These are phyloP conservation scores for Umbelopsis sp. DNA, from an alignment of 192 early-diverging fungal genomes.

Conservation along the genomic window DNA sequence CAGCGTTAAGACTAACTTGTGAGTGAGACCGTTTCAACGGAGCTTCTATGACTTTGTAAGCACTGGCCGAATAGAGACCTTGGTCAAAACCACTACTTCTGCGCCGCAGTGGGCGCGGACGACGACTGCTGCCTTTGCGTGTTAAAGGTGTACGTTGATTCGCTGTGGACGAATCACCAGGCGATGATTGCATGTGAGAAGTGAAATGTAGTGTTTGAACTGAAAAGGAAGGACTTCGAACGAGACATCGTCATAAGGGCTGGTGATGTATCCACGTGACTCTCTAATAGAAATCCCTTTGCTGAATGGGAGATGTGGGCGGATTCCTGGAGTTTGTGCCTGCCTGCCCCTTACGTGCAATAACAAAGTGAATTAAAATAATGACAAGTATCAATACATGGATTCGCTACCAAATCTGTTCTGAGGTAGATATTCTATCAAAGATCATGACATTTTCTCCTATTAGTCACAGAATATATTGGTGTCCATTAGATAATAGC, in stretches of 20 bases:
- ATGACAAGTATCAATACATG: no score
- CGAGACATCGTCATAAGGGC: neutral
- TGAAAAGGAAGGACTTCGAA: neutral
- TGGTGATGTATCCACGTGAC: no score
- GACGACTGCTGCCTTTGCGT: neutral
- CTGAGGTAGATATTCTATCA: no score
- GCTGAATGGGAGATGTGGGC: no score
- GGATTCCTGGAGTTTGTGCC: no score
- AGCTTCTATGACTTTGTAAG: constrained; percentile 15
- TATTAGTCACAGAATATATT: no score
- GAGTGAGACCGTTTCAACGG: constrained; percentile 4
- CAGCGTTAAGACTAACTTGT: neutral
- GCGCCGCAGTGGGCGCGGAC: neutral
- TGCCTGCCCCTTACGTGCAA: no score
- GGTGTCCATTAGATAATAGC: no score
- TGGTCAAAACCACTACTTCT: constrained; percentile 16
- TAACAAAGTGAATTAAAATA: no score
- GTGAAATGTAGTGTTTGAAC: neutral
- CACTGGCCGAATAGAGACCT: constrained; percentile 11
- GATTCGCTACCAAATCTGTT: no score
- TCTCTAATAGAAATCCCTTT: no score
- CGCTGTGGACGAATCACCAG: constrained; percentile 7
- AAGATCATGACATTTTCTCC: no score
- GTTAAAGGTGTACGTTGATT: constrained; percentile 4
- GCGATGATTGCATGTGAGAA: neutral